Base-by-base conservation (phyloP, 805 yeast genomes). In the Cyberlindnera euphorbiiphila region DNA sequence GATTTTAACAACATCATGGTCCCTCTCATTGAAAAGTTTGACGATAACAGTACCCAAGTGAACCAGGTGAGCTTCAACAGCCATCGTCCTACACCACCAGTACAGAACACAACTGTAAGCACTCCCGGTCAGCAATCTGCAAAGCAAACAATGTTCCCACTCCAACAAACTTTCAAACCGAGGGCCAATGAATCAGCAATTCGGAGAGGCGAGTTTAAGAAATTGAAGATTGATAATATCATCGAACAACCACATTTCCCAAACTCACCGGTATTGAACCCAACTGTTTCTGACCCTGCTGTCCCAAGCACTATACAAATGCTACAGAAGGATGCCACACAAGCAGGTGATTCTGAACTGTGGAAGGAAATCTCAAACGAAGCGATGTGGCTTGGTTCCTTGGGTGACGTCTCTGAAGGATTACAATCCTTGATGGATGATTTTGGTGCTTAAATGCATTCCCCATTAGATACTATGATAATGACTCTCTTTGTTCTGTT, bases 281-380 rank as follows among this genome's bases (percentile, higher is more conserved):
- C 52, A 14, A 42, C 50, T 1, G 41, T 36, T 9, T 22, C 45
- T 15, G 54, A 51, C 17, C 49, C 46, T 9, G 39, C 41, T 6
- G 50, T 40, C 3, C 52, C 45, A 61, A 59, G 50, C 18, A 60
- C 48, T 17, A 54, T 43, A 53, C 62, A 48, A 42, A 34, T 50
- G 32, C 39, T 54, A 14, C 58, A 54, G 25, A 43, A 43, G 20
- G 50, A 44, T 17, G 56, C 61, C 15, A 50, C 61, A 3, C 63
- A 63, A n/a, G 57, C 63, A 13, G 54, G 60, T 4, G 81, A 76
- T 45, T 57, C 64, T 34, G 71, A 80, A 43, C 60, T 84, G 22
- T 84, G 94, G 94, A 79, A 76, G 52, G 89, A 83, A 45, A 79
- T 84, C 38, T 77, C 88, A 0, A 74, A 73, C 50, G 86, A 82